Evolutionary conservation across 106 monocot genomes (phyloP), one percentile per base, ranked within the genome.

Genomic region (Platanthera guangdongensis): DNA sequence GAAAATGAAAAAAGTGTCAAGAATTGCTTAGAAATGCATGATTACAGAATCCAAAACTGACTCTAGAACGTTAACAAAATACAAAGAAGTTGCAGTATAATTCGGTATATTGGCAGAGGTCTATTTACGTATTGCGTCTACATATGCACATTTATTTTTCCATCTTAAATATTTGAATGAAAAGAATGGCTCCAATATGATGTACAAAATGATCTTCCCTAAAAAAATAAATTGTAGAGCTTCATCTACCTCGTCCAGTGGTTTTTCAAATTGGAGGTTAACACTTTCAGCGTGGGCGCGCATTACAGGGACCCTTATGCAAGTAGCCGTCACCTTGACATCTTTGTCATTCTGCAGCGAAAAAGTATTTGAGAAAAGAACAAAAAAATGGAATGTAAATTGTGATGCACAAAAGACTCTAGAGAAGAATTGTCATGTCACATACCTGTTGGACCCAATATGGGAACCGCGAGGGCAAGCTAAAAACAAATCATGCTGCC

Each of bases 281-380:
- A 99, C 74, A 78, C 94, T 94, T 84, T 99, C 99, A 72, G 92
- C 94, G 82, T 99, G 99, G 47, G 99, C 94, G 75, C 99, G 91
- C 99, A 94, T 94, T 39, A 94, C 89, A 77, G 99, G 94, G 76
- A 99, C 99, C 73, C 99, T 74, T 73, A 99, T 92, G 68, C 99
- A 99, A 49, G 99, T 99, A 25, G 99, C 94, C 57, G 99, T 99
- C 78, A 99, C 94, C 74, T 92, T 89, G 65, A 99, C 88, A 82
- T 94, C 90, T 47, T 52, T 74, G 67, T 99, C 85, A 86, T 89
- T 92, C 97, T 97, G 80, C 13, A 79, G 7, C 54, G 75, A 80
- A 52, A 39, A 32, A 52, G 53, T 18, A 47, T 71, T 78, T 8
- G 39, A 64, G 69, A 69, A 75, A 51, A 9, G 13, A 72, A 54